Base-by-base conservation (phyloP, 2,329 filamentous ascomycete species). In the Exophiala phaeomuriformis region DNA sequence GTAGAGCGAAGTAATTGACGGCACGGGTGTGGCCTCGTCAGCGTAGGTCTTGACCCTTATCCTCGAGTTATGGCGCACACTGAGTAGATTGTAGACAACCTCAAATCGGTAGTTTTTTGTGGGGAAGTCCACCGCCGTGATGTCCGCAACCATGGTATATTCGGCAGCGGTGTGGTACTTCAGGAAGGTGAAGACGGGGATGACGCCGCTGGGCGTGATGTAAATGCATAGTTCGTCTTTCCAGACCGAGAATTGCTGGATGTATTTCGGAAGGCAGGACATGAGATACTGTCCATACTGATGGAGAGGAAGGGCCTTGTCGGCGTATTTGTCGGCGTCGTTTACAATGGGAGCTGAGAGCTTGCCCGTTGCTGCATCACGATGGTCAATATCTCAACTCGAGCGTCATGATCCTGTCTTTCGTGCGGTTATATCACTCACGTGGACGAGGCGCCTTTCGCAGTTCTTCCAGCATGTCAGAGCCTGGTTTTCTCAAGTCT, bases 161-260 rank as follows among this genome's bases (percentile, higher is more conserved):
- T 98, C 93, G 71, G 93, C 91, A 46, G 93, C 85, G 36, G 93
- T 96, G 78, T 98, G 95, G 77, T 95, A 86, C 76, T 97, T 97
- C 66, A 98, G 79, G 77, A 98, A 98, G 57, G 81, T 83, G 72
- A 98, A 90, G 65, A 95, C 86, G 37, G 93, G 93, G 63, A 96
- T 82, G 64, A 97, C 83, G 63, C 89, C 93, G 36, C 86, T 75
- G 1, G 93, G 93, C 45, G 88, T 79, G 67, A 97, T 93, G 73
- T 94, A 91, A 70, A 96, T 88, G 64, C 86, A 90, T 69, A 98
- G 83, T 74, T 98, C 93, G 69, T 98, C 93, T 77, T 98, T 98
- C 93, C 93, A 98, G 52, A 98, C 91, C 8, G 90, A 95, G 77
- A 97, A 97, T 75, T 98, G 93, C 77, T 98, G 94, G 65, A 98